Evolutionary conservation across 2,329 filamentous ascomycete genomes (phyloP).

Genomic region (Eutypella sp.): DNA sequence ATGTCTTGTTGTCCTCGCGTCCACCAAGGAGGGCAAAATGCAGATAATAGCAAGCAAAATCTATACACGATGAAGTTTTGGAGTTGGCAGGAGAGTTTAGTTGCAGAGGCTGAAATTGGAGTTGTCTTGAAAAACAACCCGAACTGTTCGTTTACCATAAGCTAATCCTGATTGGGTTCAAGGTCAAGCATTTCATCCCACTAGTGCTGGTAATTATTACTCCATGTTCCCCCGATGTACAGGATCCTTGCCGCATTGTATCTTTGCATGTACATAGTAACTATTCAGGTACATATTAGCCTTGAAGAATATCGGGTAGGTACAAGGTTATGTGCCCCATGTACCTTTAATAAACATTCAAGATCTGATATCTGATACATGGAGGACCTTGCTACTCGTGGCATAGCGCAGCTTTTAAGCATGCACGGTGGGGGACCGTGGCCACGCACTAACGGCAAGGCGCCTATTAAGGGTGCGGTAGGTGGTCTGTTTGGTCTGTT

Average conservation of each 20-base stretch:
- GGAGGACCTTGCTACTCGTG: not conserved
- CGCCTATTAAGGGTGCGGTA: too few species aligned
- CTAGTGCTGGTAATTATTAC: too few species aligned
- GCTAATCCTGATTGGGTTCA: not conserved
- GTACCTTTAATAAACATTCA: not conserved
- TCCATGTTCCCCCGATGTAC: too few species aligned
- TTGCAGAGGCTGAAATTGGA: constrained; percentile 14
- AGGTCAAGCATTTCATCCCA: not conserved
- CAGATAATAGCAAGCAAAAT: not conserved
- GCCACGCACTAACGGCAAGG: not conserved
- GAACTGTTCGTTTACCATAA: not conserved
- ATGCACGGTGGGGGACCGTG: not conserved
- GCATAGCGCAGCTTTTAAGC: not conserved
- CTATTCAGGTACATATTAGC: too few species aligned
- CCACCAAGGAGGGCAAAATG: not conserved
- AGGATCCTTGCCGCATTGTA: too few species aligned
- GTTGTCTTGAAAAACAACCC: constrained; percentile 12
- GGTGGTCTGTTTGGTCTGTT: too few species aligned
- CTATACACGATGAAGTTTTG: not conserved
- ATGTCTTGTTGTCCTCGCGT: too few species aligned
- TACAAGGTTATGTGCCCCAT: too few species aligned
- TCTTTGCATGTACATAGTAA: too few species aligned
- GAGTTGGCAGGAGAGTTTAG: not conserved
- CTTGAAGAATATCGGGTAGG: too few species aligned
- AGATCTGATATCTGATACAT: not conserved